Evolutionary conservation across 2,329 filamentous ascomycete genomes (phyloP).

Genomic region (Teratosphaeria zuluensis): DNA sequence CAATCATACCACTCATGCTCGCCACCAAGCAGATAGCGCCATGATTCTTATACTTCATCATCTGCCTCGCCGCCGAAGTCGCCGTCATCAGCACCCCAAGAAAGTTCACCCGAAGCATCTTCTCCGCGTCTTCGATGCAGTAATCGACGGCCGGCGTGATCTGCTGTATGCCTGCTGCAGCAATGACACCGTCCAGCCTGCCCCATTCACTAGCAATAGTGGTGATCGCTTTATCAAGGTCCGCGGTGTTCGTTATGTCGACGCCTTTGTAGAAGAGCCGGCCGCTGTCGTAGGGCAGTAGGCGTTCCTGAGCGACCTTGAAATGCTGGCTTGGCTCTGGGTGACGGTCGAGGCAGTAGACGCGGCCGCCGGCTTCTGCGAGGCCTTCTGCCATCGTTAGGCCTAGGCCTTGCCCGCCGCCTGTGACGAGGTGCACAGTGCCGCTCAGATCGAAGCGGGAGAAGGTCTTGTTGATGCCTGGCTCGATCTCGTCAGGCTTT

Average conservation of each 20-base stretch:
- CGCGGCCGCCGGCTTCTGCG: conserved; percentile 20
- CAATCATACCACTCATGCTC: conserved; percentile 42
- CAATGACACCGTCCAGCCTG: conserved; percentile 12
- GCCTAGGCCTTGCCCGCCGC: conserved; percentile 21
- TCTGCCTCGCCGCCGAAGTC: conserved; percentile 38
- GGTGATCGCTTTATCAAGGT: conserved; percentile 12
- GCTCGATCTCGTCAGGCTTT: background rate
- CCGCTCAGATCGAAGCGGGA: conserved; percentile 13
- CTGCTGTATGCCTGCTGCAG: conserved; percentile 21
- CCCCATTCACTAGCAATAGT: conserved; percentile 16
- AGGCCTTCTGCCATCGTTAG: conserved; percentile 21
- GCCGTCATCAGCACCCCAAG: conserved; percentile 41
- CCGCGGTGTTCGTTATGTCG: conserved; percentile 33
- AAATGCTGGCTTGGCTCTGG: background rate
- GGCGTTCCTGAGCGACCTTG: background rate
- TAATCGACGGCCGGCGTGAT: conserved; percentile 18
- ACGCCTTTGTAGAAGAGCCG: conserved; percentile 36
- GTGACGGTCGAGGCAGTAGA: conserved; percentile 31
- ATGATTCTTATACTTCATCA: conserved; percentile 39
- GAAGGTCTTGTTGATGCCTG: background rate
- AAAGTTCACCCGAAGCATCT: conserved; percentile 41
- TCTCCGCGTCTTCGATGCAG: conserved; percentile 23
- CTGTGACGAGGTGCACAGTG: conserved; percentile 20
- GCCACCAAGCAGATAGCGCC: conserved; percentile 43
- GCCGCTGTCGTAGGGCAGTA: conserved; percentile 12